Conservation (phyloP, 768 basidiomycete genomes). For the Omphalotus guepiniiformis region DNA sequence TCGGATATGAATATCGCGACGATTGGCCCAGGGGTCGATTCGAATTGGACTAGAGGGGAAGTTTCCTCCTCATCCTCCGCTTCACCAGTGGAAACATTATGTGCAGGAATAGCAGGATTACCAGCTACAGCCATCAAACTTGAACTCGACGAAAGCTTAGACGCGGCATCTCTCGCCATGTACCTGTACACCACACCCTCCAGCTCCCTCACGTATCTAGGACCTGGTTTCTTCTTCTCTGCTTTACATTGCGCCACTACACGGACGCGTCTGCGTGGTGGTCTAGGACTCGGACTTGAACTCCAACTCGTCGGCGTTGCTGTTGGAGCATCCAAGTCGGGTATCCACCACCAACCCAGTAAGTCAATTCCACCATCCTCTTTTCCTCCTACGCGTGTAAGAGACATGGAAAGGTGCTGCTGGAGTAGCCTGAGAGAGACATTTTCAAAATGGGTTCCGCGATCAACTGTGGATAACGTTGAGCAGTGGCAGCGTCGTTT, state of each 20-base stretch:
- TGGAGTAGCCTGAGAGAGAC: slow-evolving; percentile 60
- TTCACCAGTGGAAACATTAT: too few species aligned
- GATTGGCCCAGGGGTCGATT: slow-evolving; percentile 24
- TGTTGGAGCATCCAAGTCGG: slow-evolving; percentile 19
- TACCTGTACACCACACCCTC: slow-evolving; percentile 79
- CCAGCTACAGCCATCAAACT: too few species aligned
- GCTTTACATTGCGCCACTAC: slow-evolving; percentile 91
- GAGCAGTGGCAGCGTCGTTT: too few species aligned
- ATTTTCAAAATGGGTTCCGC: slow-evolving; percentile 73
- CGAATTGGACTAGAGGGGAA: too few species aligned
- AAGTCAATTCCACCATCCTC: slow-evolving; percentile 90
- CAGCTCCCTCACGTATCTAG: slow-evolving; percentile 81
- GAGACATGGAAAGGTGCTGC: slow-evolving; percentile 70
- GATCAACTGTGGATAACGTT: slow-evolving; percentile 59
- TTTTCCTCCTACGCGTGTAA: slow-evolving; percentile 76
- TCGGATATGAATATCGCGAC: slow-evolving; percentile 81
- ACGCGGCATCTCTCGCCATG: slow-evolving; percentile 17
- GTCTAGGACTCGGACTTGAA: too few species aligned
- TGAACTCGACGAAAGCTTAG: too few species aligned
- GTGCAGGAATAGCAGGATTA: too few species aligned
- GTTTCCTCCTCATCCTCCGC: background rate
- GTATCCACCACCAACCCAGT: slow-evolving; percentile 92
- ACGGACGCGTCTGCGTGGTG: slow-evolving; percentile 52
- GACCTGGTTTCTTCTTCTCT: slow-evolving; percentile 75
- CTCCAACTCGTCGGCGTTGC: background rate